These are phyloP conservation scores for Zanthoxylum bungeanum DNA, from an alignment of 345 rosid genomes.

Conservation along the genomic window DNA sequence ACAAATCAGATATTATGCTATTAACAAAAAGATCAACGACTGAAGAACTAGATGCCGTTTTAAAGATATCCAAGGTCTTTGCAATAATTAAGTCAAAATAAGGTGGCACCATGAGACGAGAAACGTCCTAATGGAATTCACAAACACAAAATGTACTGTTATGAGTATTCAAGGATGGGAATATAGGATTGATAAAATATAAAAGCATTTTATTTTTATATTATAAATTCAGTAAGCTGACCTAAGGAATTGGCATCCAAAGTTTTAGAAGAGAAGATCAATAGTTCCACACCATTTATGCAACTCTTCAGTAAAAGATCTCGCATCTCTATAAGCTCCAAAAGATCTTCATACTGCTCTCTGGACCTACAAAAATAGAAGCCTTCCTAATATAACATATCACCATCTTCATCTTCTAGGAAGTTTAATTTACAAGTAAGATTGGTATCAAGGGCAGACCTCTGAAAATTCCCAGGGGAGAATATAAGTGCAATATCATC, in stretches of 20 bases:
- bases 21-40: neutral
- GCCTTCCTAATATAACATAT: neutral
- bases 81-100: neutral
- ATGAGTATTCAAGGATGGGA: neutral
- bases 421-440: neutral
- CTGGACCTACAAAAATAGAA: constrained; percentile 12
- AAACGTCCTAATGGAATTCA: neutral
- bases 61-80: neutral
- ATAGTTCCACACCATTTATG: constrained; percentile 6
- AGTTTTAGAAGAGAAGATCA: constrained; percentile 12
- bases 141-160: neutral
- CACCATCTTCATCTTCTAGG: neutral
- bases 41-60: neutral
- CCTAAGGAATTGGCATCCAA: neutral
- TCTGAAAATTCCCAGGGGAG: constrained; percentile 12
- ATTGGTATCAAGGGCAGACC: neutral
- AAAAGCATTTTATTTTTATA: neutral
- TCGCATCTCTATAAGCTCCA: constrained; percentile 5
- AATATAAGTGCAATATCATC: constrained; percentile 8
- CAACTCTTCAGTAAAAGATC: constrained; percentile 9
- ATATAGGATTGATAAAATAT: neutral
- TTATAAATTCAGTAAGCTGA: constrained; percentile 8
- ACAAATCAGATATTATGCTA: neutral
- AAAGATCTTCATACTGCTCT: neutral
- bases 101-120: neutral